These are phyloP conservation scores for Coniella lustricola DNA, from an alignment of 2,329 filamentous ascomycete species.

Conservation along the genomic window DNA sequence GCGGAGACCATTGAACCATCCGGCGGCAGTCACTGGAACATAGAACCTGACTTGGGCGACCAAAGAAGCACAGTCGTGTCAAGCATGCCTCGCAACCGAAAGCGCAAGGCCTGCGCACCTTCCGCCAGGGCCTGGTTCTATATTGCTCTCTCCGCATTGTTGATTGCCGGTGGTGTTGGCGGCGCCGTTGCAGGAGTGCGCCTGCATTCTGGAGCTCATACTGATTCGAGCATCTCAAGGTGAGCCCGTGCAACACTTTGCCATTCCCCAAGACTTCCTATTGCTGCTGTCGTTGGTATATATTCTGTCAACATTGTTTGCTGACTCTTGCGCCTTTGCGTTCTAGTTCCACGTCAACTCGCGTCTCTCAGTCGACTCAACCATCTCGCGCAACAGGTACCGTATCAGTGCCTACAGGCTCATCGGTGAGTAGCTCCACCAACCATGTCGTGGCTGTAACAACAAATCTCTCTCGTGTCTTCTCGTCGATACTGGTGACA, in stretches of 20 bases:
- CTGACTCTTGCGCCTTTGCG: neutral
- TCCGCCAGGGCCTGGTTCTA: no score
- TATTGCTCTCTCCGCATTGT: no score
- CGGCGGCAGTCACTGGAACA: constrained; percentile 1
- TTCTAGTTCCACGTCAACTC: neutral
- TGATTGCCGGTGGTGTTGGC: no score
- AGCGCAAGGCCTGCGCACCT: no score
- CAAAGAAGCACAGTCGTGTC: constrained; percentile 6
- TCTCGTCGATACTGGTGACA: neutral
- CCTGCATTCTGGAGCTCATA: no score
- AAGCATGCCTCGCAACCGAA: neutral
- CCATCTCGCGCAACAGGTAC: neutral
- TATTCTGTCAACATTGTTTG: neutral
- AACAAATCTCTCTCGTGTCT: neutral
- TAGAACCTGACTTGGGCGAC: constrained; percentile 8
- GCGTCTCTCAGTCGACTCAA: neutral
- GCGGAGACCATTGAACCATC: neutral
- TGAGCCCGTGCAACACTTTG: neutral
- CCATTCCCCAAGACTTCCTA: neutral
- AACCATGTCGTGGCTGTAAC: neutral
- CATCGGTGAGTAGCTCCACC: constrained; percentile 5
- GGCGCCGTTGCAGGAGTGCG: no score
- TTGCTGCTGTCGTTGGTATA: neutral
- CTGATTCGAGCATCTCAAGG: neutral
- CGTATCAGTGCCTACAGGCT: neutral